Evolutionary conservation across 2,329 filamentous ascomycete species (phyloP).

Genomic region (Phaeomoniella chlamydospora): DNA sequence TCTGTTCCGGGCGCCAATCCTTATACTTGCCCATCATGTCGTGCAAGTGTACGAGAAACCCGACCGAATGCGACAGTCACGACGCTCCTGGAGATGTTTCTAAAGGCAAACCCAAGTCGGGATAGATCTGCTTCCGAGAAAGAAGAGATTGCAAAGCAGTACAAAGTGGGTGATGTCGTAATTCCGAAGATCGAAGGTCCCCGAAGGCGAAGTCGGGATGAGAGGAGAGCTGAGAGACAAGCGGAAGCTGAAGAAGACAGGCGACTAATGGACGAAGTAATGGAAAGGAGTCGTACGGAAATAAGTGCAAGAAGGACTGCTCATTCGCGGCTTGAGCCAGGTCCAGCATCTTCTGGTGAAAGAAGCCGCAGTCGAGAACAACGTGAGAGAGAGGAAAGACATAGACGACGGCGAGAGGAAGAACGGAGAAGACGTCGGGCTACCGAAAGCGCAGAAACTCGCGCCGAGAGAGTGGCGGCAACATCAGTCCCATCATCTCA

Average conservation of each 20-base stretch:
- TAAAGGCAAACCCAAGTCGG: slow-evolving; percentile 65
- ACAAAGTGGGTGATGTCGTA: slow-evolving; percentile 69
- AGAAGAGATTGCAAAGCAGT: slow-evolving; percentile 58
- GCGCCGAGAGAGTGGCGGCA: slow-evolving; percentile 3
- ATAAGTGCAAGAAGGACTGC: slow-evolving; percentile 23
- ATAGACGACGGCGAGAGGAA: slow-evolving; percentile 19
- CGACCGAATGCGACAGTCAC: slow-evolving; percentile 82
- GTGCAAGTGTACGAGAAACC: slow-evolving; percentile 71
- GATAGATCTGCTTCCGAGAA: slow-evolving; percentile 58
- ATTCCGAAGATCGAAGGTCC: slow-evolving; percentile 41
- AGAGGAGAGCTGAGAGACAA: slow-evolving; percentile 23
- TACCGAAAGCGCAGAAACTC: slow-evolving; percentile 10
- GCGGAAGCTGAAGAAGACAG: slow-evolving; percentile 51
- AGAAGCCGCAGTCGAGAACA: slow-evolving; percentile 29
- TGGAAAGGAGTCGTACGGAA: slow-evolving; percentile 45
- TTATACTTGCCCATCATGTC: slow-evolving; percentile 88
- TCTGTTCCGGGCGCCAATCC: slow-evolving; percentile 22
- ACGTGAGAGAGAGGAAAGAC: slow-evolving; percentile 22
- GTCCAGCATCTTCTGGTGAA: slow-evolving; percentile 5
- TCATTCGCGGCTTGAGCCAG: slow-evolving; percentile 17
- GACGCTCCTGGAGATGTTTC: slow-evolving; percentile 77
- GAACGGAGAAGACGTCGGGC: slow-evolving; percentile 16
- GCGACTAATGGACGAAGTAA: slow-evolving; percentile 55
- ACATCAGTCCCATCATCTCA: slow-evolving; percentile 2
- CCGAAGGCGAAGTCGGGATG: slow-evolving; percentile 28